Evolutionary conservation across 1,139 yeast species (phyloP).

Genomic region (Nakaseomyces nivariensis): DNA sequence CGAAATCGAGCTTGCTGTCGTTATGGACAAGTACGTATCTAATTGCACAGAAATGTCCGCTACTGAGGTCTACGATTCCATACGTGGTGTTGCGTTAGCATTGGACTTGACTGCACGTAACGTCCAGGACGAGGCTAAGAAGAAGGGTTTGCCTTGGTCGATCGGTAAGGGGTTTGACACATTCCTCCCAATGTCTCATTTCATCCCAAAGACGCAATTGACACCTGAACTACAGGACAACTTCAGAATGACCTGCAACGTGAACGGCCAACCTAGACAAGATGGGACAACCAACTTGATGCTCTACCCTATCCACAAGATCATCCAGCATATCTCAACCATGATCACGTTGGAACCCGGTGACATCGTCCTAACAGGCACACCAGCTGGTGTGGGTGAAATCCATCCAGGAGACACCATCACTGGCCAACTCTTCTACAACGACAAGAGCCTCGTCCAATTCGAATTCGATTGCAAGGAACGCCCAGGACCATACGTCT

Average conservation of each 20-base stretch:
- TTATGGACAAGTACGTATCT: slow-evolving; percentile 54
- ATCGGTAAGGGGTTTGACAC: slow-evolving; percentile 97
- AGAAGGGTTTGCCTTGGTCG: slow-evolving; percentile 93
- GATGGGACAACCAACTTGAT: slow-evolving; percentile 71
- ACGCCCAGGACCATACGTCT: slow-evolving; percentile 76
- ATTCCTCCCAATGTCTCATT: slow-evolving; percentile 69
- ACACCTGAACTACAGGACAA: slow-evolving; percentile 44
- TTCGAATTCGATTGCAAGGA: slow-evolving; percentile 47
- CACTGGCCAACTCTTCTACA: slow-evolving; percentile 48
- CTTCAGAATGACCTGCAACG: slow-evolving; percentile 43
- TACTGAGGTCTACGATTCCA: slow-evolving; percentile 62
- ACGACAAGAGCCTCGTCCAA: slow-evolving; percentile 46
- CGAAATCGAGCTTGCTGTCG: slow-evolving; percentile 83
- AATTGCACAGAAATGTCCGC: slow-evolving; percentile 51
- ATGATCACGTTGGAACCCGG: slow-evolving; percentile 89
- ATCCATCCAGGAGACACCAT: slow-evolving; percentile 69
- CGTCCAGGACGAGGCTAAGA: slow-evolving; percentile 90
- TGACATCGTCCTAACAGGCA: slow-evolving; percentile 85
- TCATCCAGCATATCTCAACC: slow-evolving; percentile 70
- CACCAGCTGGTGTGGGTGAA: slow-evolving; percentile 96
- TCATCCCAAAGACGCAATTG: slow-evolving; percentile 53
- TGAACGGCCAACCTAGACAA: slow-evolving; percentile 67
- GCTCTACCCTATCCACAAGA: slow-evolving; percentile 79
- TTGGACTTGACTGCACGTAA: slow-evolving; percentile 93
- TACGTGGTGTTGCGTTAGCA: slow-evolving; percentile 79